Evolutionary conservation across 1,139 yeast genomes (phyloP).

Genomic region (Candida sanyaensis): DNA sequence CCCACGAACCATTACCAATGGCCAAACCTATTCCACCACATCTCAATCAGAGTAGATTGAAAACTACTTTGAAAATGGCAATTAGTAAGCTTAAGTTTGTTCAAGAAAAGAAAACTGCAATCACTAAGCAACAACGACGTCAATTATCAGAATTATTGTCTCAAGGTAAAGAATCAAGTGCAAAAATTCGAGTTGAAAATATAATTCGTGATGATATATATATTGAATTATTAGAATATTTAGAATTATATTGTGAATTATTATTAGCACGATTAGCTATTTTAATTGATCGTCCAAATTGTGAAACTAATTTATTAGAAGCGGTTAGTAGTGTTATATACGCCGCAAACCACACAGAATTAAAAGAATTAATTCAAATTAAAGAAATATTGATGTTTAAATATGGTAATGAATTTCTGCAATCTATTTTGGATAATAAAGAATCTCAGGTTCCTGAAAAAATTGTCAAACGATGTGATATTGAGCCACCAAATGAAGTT

Average conservation of each 20-base stretch:
- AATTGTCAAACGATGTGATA: conserved; percentile 60
- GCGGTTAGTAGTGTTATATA: conserved; percentile 73
- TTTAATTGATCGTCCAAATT: conserved; percentile 45
- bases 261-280: conserved; percentile 73
- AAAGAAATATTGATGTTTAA: conserved; percentile 63
- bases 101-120: conserved; percentile 80
- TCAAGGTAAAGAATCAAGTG: conserved; percentile 79
- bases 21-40: conserved; percentile 24
- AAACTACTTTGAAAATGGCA: conserved; percentile 77
- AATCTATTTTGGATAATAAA: conserved; percentile 58
- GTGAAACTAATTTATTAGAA: conserved; percentile 70
- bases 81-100: conserved; percentile 75
- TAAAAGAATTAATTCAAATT: conserved; percentile 66
- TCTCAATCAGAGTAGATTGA: conserved; percentile 49
- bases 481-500: conserved; percentile 66
- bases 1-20: conserved; percentile 1
- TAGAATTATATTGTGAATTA: conserved; percentile 84
- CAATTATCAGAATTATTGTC: conserved; percentile 71
- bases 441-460: conserved; percentile 63
- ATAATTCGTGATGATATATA: conserved; percentile 83
- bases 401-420: conserved; percentile 66
- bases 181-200: conserved; percentile 82
- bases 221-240: conserved; percentile 74
- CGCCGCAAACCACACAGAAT: conserved; percentile 71
- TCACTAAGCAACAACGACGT: conserved; percentile 80